Base-by-base conservation (phyloP, 73 alveolate genomes). In the Paraurostyla sp. region DNA sequence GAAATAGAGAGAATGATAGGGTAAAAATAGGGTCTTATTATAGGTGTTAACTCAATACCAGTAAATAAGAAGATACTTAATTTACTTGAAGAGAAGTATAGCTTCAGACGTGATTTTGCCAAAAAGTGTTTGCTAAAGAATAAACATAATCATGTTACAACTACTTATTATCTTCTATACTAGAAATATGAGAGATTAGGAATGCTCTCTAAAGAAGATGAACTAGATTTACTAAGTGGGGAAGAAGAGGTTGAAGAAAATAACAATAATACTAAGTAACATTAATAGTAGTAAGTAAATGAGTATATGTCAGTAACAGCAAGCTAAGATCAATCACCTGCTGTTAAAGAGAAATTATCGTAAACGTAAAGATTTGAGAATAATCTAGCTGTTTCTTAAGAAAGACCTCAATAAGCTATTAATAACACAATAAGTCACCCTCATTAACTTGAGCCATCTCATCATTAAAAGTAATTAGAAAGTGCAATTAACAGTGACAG, bases 121-220 rank as follows among this genome's bases (percentile, higher is more conserved):
- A 80, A 71, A 57, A 91, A 91, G 84, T 85, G 94, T 46, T 30
- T 91, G 75, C 54, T n/a, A 0, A 92, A 65, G 63, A 87, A 87
- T 29, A 91, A 91, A 58, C 96, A 91, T 80, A 91, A 91, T 56
- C 96, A 85, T 25, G 92, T 91, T 50, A 91, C 96, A 23, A 91
- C 94, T 49, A 91, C 93, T 38, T 91, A 91, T 58, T 87, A 91
- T 40, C 54, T 91, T 76, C 85, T 91, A n/a, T 73, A 71, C 63
- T 80, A 91, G 92, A 86, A 91, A 59, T 86, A 91, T 76, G 80
- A 73, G 86, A 57, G 91, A 27, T 40, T 69, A 43, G 84, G 84
- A n/a, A 69, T 69, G 84, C 58, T 69, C 42, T 69, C 58, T 4
- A 69, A 69, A 43, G 62, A 69, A 38, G 84, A 69, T 23, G 84